Evolutionary conservation across 768 basidiomycete species (phyloP).

Genomic region (Phylloporus rhodoxanthus): DNA sequence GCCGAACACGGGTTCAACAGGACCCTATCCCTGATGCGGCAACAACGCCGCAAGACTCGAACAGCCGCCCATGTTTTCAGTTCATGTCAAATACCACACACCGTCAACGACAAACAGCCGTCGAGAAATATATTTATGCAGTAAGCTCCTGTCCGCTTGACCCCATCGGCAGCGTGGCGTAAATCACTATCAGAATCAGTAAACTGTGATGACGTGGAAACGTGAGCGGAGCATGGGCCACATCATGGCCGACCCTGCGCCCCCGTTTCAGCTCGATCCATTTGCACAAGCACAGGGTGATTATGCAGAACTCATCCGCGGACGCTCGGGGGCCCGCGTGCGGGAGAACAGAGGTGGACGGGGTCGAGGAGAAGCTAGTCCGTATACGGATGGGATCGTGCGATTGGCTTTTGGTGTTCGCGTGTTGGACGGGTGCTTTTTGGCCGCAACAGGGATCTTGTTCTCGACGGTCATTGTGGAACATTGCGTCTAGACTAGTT

Average conservation of each 20-base stretch:
- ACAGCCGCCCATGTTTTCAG: no score
- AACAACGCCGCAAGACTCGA: no score
- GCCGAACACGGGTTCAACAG: no score
- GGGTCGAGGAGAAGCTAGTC: background rate
- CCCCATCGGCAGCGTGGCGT: no score
- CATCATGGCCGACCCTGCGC: background rate
- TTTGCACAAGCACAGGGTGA: background rate
- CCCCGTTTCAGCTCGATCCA: background rate
- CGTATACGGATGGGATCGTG: background rate
- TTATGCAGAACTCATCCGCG: background rate
- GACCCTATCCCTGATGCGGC: no score
- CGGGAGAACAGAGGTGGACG: background rate
- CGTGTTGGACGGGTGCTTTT: no score
- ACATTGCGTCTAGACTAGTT: no score
- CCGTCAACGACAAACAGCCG: background rate
- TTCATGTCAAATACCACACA: no score
- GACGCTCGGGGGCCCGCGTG: background rate
- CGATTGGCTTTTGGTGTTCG: background rate
- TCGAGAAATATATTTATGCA: background rate
- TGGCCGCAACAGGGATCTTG: no score
- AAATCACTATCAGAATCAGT: no score
- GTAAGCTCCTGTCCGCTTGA: background rate
- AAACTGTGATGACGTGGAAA: background rate
- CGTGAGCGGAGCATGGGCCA: no score
- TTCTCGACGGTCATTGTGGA: no score